A percentile compares a stretch with the other conserved stretches of the same genome.
These are phyloP conservation scores for Batkoa obscura DNA, from an alignment of 371 early-diverging fungal genomes.

Conservation along the genomic window DNA sequence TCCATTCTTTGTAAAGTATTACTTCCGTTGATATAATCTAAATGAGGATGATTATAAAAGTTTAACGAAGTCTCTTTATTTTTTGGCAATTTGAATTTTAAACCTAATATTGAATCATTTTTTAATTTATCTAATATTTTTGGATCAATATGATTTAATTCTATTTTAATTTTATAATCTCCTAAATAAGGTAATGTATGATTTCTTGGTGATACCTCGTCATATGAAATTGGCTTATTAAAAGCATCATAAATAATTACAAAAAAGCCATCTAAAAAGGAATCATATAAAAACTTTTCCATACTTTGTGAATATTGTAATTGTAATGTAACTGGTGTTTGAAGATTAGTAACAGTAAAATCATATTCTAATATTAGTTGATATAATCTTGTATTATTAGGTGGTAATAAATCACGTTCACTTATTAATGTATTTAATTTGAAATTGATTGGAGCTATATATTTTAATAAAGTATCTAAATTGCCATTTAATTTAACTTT, in stretches of 20 bases:
- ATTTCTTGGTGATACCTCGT: constrained; percentile 1
- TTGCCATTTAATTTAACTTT: not conserved
- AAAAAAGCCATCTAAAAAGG: not conserved
- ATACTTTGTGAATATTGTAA: not conserved
- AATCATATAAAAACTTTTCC: constrained; percentile 1
- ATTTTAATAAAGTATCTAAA: not conserved
- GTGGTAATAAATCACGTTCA: not conserved
- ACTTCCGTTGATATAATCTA: not conserved
- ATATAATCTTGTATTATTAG: not conserved
- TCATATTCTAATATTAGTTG: not conserved
- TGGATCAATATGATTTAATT: constrained; percentile 2
- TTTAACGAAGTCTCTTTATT: not conserved
- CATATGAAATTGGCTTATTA: not conserved
- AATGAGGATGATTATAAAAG: not conserved
- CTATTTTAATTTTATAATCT: not conserved
- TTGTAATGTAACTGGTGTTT: not conserved
- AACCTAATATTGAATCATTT: no score
- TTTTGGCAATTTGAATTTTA: not conserved
- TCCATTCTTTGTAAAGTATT: not conserved
- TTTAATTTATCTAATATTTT: not conserved
- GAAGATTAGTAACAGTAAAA: not conserved
- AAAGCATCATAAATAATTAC: constrained; percentile 1
- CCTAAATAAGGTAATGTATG: not conserved
- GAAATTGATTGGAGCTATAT: not conserved
- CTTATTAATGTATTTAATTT: not conserved